These are phyloP conservation scores for Helichrysum umbraculigerum DNA, from an alignment of 129 eudicot genomes.

Conservation along the genomic window DNA sequence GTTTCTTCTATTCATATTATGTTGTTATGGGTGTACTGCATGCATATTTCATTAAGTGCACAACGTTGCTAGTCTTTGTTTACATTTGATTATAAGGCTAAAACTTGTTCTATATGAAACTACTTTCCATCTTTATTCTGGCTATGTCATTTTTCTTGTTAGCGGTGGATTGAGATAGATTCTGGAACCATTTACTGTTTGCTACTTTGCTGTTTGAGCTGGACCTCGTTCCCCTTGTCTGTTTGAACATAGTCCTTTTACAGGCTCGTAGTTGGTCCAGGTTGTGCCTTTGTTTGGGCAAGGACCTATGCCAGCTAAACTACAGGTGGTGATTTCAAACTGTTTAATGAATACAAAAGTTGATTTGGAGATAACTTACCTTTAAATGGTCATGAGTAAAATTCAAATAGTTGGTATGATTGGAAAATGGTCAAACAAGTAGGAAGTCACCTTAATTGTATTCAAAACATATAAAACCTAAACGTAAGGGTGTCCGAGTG, in stretches of 20 bases:
- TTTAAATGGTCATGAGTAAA: background rate
- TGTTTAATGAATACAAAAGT: background rate
- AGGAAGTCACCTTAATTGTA: too few relatives aligned
- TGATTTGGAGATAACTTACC: background rate
- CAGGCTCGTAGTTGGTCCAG: background rate
- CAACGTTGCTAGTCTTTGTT: background rate
- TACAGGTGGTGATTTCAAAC: background rate
- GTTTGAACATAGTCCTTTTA: background rate
- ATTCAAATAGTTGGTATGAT: background rate
- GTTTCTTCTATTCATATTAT: background rate
- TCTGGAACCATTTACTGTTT: background rate
- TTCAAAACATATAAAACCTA: too few relatives aligned
- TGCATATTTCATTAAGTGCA: background rate
- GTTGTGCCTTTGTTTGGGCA: background rate
- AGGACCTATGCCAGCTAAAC: background rate
- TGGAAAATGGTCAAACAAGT: too few relatives aligned
- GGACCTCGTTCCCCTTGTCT: background rate
- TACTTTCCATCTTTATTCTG: background rate
- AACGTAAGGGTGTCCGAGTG: too few relatives aligned
- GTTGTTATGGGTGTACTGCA: background rate
- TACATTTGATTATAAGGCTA: background rate
- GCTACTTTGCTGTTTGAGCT: background rate
- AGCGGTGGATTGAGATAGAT: background rate
- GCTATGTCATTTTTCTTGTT: background rate
- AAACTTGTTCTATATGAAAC: background rate